Conservation (phyloP, 2,329 filamentous ascomycete genomes). For the Cladophialophora carrionii region DNA sequence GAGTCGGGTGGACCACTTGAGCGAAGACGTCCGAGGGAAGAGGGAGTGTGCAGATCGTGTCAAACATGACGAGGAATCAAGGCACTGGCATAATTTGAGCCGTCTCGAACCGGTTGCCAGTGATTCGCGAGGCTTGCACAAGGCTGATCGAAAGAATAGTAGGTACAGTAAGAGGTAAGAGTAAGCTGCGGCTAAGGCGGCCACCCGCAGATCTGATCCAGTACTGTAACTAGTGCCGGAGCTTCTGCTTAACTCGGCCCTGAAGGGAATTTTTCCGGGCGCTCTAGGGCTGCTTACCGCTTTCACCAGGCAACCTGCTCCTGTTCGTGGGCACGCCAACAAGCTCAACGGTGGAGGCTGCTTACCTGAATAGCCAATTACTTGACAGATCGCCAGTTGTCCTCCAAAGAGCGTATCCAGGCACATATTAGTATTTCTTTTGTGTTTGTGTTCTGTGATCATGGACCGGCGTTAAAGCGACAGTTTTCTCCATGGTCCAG, state of each 20-base stretch:
- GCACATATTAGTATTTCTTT: too few relatives aligned
- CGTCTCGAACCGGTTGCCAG: not conserved
- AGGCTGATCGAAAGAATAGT: not conserved
- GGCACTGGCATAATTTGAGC: not conserved
- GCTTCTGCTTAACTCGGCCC: not conserved
- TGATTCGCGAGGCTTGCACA: not conserved
- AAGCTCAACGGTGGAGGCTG: not conserved
- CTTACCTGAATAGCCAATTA: not conserved
- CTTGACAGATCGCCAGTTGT: not conserved
- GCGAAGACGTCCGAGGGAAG: constrained; percentile 84
- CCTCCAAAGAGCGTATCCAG: too few relatives aligned
- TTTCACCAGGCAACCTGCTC: too few relatives aligned
- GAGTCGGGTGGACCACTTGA: constrained; percentile 80
- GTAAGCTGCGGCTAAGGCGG: too few relatives aligned
- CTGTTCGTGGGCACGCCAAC: not conserved
- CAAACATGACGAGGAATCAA: constrained; percentile 55
- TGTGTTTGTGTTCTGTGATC: too few relatives aligned
- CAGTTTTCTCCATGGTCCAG: not conserved
- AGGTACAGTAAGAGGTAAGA: too few relatives aligned
- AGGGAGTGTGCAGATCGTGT: constrained; percentile 88
- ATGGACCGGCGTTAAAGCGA: not conserved
- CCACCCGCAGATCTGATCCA: too few relatives aligned
- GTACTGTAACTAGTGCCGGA: not conserved
- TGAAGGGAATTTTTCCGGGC: not conserved
- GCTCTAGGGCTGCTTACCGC: not conserved